These are phyloP conservation scores for Phyllosticta citrichinensis DNA, from an alignment of 2,329 filamentous ascomycete genomes.

Conservation along the genomic window DNA sequence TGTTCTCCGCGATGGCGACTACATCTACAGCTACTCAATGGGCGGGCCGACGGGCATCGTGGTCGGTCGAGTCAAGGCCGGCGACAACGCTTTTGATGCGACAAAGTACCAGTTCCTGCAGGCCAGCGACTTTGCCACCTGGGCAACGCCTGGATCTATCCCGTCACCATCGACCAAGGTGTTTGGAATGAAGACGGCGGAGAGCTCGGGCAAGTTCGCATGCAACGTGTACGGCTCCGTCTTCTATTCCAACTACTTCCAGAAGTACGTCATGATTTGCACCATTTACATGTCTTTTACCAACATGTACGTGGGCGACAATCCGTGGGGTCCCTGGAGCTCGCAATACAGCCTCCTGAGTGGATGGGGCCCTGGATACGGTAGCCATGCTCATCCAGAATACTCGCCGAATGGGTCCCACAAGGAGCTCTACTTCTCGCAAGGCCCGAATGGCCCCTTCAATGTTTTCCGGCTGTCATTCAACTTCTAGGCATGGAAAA, in stretches of 20 bases:
- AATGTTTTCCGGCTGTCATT: conserved; percentile 8
- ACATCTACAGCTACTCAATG: conserved; percentile 8
- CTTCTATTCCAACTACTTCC: conserved; percentile 1
- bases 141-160: not conserved
- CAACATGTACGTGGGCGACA: conserved; percentile 5
- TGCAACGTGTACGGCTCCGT: conserved; percentile 7
- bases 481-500: not conserved
- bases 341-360: not conserved
- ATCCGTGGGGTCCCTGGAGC: conserved; percentile 7
- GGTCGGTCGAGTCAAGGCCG: conserved; percentile 5
- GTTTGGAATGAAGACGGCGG: conserved; percentile 3
- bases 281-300: not conserved
- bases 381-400: conserved; percentile 1
- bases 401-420: not conserved
- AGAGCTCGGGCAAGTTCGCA: not conserved
- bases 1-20: not conserved
- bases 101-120: conserved; percentile 6
- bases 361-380: not conserved
- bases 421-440: conserved; percentile 6
- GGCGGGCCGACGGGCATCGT: conserved; percentile 7
- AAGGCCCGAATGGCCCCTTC: conserved; percentile 6
- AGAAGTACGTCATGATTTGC: conserved; percentile 8
- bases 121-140: not conserved
- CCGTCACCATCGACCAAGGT: not conserved
- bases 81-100: conserved; percentile 4